phyloP scores from a whole-genome alignment of 306 rosid species.

The Sicyos edulis region DNA sequence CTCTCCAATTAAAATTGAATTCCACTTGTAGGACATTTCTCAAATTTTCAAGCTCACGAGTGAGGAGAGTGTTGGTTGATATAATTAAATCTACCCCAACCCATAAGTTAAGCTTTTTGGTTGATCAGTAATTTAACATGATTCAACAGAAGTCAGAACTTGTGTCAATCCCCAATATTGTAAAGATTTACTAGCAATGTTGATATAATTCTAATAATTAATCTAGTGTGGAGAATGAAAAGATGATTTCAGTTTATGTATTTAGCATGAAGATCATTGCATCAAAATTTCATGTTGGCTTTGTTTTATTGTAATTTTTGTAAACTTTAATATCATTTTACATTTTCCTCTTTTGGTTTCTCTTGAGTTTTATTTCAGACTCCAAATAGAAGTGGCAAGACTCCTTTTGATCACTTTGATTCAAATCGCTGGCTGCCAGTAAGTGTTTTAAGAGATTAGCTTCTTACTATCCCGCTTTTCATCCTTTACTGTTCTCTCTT shows the following conservation, averaged over 20 bases:
- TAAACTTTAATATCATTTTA: slow-evolving; percentile 5
- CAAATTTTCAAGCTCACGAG: too few relatives aligned
- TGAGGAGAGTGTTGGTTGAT: too few relatives aligned
- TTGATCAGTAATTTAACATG: too few relatives aligned
- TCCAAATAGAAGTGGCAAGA: slow-evolving; percentile 71
- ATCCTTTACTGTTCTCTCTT: not conserved
- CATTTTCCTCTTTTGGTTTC: slow-evolving; percentile 18
- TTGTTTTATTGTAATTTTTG: slow-evolving; percentile 12
- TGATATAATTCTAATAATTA: not conserved
- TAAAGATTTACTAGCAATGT: not conserved
- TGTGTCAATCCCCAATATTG: not conserved
- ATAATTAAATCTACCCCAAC: too few relatives aligned
- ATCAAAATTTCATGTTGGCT: slow-evolving; percentile 10
- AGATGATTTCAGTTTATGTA: not conserved
- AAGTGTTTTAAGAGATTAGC: slow-evolving; percentile 37
- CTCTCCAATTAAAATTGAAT: too few relatives aligned
- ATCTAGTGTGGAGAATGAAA: not conserved
- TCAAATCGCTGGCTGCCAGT: slow-evolving; percentile 96
- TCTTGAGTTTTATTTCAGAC: slow-evolving; percentile 42
- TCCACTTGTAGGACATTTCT: too few relatives aligned
- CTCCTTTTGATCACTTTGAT: slow-evolving; percentile 73
- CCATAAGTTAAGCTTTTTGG: too few relatives aligned
- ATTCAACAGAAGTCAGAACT: too few relatives aligned
- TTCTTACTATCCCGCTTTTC: not conserved
- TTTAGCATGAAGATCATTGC: slow-evolving; percentile 4